Evolutionary conservation across 2,329 filamentous ascomycete genomes (phyloP).

Genomic region (Penicillium sp.): DNA sequence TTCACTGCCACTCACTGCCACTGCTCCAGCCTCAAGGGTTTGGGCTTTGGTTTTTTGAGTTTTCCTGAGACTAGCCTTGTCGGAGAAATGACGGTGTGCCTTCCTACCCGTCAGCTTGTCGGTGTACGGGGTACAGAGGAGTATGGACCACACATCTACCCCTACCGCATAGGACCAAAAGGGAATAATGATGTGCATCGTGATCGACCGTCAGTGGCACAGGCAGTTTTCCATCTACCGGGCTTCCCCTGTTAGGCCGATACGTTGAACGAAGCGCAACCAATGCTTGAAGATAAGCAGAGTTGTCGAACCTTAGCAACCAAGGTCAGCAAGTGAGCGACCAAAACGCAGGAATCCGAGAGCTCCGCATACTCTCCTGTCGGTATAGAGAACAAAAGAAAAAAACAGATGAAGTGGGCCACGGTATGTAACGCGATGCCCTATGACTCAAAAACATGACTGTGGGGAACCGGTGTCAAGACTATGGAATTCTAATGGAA

Average conservation of each 20-base stretch:
- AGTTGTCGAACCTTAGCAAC: constrained; percentile 6
- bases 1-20: constrained; percentile 31
- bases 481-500: constrained; percentile 23
- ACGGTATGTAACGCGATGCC: constrained; percentile 1
- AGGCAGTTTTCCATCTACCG: constrained; percentile 3
- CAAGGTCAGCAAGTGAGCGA: constrained; percentile 16
- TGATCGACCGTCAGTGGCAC: constrained; percentile 21
- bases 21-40: constrained; percentile 25
- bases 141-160: not conserved
- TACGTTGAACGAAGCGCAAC: constrained; percentile 9
- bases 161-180: constrained; percentile 8
- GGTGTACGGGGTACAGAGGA: constrained; percentile 7
- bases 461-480: constrained; percentile 17
- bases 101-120: constrained; percentile 1
- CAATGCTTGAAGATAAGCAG: constrained; percentile 1
- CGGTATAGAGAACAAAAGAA: constrained; percentile 13
- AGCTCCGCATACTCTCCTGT: constrained; percentile 26
- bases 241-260: constrained; percentile 10
- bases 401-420: constrained; percentile 5
- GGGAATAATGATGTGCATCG: constrained; percentile 19
- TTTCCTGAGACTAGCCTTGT: not conserved
- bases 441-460: constrained; percentile 12
- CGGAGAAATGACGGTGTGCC: constrained; percentile 15
- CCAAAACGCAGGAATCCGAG: constrained; percentile 22
- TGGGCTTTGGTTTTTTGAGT: not conserved